A percentile compares a stretch with the other conserved stretches of the same genome.
Conservation (phyloP, 2,329 filamentous ascomycete species). For the Thielaviopsis euricoi region DNA sequence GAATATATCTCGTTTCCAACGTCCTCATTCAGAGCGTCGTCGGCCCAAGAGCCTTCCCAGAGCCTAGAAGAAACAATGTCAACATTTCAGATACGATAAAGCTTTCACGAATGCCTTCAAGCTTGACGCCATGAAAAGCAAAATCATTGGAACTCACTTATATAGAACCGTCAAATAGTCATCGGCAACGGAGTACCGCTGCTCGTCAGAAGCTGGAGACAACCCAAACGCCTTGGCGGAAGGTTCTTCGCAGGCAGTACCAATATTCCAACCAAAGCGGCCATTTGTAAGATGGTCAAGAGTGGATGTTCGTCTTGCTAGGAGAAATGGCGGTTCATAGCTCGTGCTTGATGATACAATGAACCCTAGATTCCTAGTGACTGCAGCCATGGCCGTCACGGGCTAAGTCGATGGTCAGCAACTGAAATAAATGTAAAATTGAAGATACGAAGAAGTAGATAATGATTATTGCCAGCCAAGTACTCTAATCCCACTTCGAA, state of each 20-base stretch:
- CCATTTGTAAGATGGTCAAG: constrained; percentile 51
- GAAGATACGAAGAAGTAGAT: background rate
- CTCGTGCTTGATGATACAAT: constrained; percentile 52
- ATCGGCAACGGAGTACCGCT: constrained; percentile 41
- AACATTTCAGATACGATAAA: background rate
- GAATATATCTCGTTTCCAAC: constrained; percentile 32
- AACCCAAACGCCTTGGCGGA: constrained; percentile 47
- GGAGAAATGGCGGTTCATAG: constrained; percentile 52
- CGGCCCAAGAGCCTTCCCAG: constrained; percentile 36
- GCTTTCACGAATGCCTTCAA: no score
- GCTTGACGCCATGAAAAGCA: background rate
- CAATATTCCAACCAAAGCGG: constrained; percentile 35
- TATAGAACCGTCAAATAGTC: constrained; percentile 42
- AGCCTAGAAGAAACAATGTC: background rate
- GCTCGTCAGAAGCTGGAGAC: constrained; percentile 30
- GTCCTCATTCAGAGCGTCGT: constrained; percentile 42
- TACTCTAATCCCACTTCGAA: no score
- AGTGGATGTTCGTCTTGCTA: constrained; percentile 47
- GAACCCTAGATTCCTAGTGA: constrained; percentile 49
- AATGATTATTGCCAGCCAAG: no score
- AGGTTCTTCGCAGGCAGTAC: constrained; percentile 51
- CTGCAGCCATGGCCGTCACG: constrained; percentile 51
- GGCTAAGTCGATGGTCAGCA: constrained; percentile 22
- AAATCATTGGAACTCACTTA: constrained; percentile 26
- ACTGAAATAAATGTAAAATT: background rate